A percentile compares a stretch with the other conserved stretches of the same genome.
phyloP scores from a whole-genome alignment of 1,284 basidiomycete species.

The Naganishia sp. region DNA sequence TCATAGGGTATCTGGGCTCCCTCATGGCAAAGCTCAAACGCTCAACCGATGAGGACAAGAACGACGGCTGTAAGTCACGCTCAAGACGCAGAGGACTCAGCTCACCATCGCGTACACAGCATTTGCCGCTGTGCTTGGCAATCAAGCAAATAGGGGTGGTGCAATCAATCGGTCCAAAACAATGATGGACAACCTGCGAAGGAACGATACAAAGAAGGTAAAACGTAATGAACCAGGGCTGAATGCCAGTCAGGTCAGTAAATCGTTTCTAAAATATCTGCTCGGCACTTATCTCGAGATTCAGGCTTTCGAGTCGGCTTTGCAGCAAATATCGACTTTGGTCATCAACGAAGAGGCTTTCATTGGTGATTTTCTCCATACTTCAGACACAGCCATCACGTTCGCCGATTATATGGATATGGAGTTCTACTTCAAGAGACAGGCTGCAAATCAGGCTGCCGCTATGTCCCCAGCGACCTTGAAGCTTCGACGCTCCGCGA shows the following conservation, averaged over 20 bases:
- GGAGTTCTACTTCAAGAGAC: constrained; percentile 89
- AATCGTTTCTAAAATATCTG: background rate
- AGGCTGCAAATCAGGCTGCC: constrained; percentile 70
- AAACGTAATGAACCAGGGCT: constrained; percentile 61
- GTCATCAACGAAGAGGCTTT: constrained; percentile 84
- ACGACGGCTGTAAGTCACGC: constrained; percentile 41
- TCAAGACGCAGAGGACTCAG: background rate
- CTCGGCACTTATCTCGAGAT: background rate
- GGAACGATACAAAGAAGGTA: constrained; percentile 52
- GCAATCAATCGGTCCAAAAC: constrained; percentile 46
- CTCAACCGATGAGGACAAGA: constrained; percentile 61
- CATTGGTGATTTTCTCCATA: constrained; percentile 86
- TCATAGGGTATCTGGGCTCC: constrained; percentile 68
- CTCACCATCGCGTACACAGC: constrained; percentile 29
- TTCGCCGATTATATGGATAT: constrained; percentile 95
- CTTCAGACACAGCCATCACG: constrained; percentile 81
- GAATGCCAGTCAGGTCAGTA: constrained; percentile 66
- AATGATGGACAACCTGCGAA: constrained; percentile 42
- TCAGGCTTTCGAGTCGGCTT: constrained; percentile 73
- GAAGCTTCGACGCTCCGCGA: constrained; percentile 79
- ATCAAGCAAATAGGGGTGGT: constrained; percentile 37
- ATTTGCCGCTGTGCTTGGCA: constrained; percentile 39
- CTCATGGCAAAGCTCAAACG: constrained; percentile 65
- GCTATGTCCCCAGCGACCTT: constrained; percentile 65
- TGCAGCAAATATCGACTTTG: constrained; percentile 74